These are phyloP conservation scores for Salix dunnii DNA, from an alignment of 345 rosid genomes.

Conservation along the genomic window DNA sequence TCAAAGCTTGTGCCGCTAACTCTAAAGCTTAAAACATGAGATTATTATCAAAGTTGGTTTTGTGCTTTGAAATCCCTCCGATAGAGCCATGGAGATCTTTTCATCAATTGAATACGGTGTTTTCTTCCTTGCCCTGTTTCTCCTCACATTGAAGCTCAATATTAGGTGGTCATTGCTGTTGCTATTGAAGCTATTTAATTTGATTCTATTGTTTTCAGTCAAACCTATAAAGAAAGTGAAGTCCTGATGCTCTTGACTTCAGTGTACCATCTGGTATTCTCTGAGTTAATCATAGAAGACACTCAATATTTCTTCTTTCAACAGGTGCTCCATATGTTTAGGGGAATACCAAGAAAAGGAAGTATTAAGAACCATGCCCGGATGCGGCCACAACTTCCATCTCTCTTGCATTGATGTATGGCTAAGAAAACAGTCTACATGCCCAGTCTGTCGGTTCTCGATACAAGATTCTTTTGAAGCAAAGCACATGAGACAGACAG, in stretches of 20 bases:
- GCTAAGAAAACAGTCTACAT: conserved; percentile 62
- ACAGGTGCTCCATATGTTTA: conserved; percentile 68
- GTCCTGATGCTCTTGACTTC: neutral
- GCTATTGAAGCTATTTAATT: neutral
- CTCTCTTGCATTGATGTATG: conserved; percentile 62
- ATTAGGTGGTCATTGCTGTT: neutral
- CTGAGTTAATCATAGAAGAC: neutral
- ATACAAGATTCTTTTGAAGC: conserved; percentile 35
- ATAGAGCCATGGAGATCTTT: neutral
- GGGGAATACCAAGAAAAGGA: conserved; percentile 72
- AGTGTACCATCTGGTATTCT: neutral
- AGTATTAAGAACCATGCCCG: conserved; percentile 60
- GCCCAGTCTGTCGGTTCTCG: conserved; percentile 64
- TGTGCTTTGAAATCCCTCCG: neutral
- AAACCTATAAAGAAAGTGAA: neutral
- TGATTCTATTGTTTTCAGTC: neutral
- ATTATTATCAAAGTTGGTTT: neutral
- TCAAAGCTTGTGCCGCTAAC: neutral
- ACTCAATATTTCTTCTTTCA: neutral
- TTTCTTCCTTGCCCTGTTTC: neutral
- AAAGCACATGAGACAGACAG: conserved; percentile 26
- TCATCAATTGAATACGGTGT: neutral
- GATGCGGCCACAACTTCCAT: conserved; percentile 67
- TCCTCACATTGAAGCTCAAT: neutral
- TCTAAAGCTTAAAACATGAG: neutral